Base-by-base conservation (phyloP, 345 rosid species). In the Salix viminalis region DNA sequence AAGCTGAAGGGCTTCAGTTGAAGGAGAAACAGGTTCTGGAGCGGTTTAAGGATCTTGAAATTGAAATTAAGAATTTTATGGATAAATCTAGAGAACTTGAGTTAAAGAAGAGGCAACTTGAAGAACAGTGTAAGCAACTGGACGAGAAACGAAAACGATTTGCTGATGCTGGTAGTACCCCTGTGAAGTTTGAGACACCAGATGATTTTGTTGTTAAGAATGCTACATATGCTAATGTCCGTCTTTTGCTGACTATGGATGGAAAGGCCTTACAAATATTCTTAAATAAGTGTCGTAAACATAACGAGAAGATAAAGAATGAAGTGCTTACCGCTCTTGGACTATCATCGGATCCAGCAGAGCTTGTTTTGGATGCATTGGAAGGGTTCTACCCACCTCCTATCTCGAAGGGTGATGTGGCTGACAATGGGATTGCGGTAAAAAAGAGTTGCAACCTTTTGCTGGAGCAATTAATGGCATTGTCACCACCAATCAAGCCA, bases 351-450 rank as follows among this genome's bases (percentile, higher is more conserved):
- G 83, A 90, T 58, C 96, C 96, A 32, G 88, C 88, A 19, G 86
- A 83, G 82, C 86, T 91, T 75, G 92, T 88, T 71, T 75, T 91
- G 69, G 91, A 84, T 84, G 87, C 91, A 54, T 72, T 91, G 74
- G 61, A 84, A 72, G 86, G 85, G 64, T 86, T 88, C 71, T 84
- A 75, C 72, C 85, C 88, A 26, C 64, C 74, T 34, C 83, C 76
- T 65, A 76, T 80, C 75, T 83, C 66, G 72, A 81, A 75, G 7
- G 79, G 77, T 26, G 72, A 36, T 34, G 28, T 24, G 65, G 79
- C 76, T 72, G 81, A 75, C 52, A 84, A 85, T 64, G 77, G 65
- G 62, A 64, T 48, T 72, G 71, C 71, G 77, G 82, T 85, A 26
- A 84, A 85, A 75, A 79, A 76, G 75, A 86, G 80, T 79, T 88